These are phyloP conservation scores for Aspergillus coremiiformis DNA, from an alignment of 495 filamentous ascomycete genomes.

Conservation along the genomic window DNA sequence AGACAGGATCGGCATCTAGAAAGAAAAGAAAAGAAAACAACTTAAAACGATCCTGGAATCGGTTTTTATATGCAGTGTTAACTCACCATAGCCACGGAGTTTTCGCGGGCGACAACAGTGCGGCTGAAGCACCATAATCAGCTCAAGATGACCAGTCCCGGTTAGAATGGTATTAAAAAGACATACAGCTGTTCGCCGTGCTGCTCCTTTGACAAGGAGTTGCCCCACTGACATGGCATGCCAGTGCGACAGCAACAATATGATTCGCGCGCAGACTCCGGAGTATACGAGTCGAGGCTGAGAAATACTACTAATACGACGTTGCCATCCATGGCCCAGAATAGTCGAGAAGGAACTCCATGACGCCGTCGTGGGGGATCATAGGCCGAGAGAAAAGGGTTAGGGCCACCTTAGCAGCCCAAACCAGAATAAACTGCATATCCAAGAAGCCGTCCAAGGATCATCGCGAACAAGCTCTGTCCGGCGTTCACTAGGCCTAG, in stretches of 20 bases:
- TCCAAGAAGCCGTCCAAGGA: no score
- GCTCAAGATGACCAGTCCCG: conserved; percentile 5
- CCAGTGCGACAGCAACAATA: neutral
- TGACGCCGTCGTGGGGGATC: conserved; percentile 3
- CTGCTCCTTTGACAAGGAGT: neutral
- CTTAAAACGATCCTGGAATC: neutral
- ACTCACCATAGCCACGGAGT: neutral
- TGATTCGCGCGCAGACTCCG: conserved; percentile 9
- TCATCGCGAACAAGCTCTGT: no score
- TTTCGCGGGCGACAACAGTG: neutral
- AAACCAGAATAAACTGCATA: no score
- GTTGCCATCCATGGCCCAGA: neutral
- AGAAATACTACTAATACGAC: neutral
- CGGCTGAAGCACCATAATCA: conserved; percentile 5
- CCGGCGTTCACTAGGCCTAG: no score
- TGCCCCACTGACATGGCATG: conserved; percentile 11
- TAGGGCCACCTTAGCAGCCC: no score
- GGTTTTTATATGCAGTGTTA: neutral
- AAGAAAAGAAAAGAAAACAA: neutral
- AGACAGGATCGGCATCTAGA: neutral
- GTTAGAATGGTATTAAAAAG: neutral
- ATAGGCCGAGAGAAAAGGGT: no score
- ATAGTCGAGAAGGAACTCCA: neutral
- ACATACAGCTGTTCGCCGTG: neutral
- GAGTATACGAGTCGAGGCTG: neutral